Percentiles rank a stretch among this genome's conserved stretches.
Conservation (phyloP, 352 stramenopile species). For the Globisporangium alternatum region DNA sequence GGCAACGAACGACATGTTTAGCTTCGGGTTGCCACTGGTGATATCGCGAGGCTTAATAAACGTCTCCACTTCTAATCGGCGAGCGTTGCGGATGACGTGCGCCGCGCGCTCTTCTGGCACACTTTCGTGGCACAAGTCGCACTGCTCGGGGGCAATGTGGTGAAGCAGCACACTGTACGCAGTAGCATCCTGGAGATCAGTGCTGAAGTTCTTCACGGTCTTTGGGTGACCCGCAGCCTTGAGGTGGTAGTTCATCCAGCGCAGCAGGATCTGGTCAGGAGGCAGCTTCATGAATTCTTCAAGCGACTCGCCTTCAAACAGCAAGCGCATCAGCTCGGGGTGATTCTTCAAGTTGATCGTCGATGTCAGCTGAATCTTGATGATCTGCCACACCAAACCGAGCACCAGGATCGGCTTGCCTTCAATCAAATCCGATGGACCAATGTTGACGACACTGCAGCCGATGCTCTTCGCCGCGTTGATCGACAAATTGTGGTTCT, state of each 20-base stretch:
- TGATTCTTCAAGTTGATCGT: constrained; percentile 93
- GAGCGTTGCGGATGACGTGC: constrained; percentile 83
- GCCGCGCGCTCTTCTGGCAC: constrained; percentile 60
- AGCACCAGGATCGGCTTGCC: constrained; percentile 89
- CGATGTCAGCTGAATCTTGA: constrained; percentile 91
- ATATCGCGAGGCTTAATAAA: constrained; percentile 93
- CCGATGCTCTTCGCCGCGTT: constrained; percentile 92
- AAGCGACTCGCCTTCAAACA: constrained; percentile 85
- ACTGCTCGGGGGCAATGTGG: constrained; percentile 78
- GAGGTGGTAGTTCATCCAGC: constrained; percentile 94
- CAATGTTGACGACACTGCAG: constrained; percentile 93
- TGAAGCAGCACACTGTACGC: constrained; percentile 87
- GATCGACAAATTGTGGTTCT: constrained; percentile 92
- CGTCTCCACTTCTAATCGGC: constrained; percentile 81
- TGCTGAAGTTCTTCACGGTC: constrained; percentile 78
- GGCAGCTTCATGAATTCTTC: constrained; percentile 90
- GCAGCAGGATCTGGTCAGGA: constrained; percentile 89
- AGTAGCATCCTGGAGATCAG: constrained; percentile 77
- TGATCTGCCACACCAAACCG: constrained; percentile 92
- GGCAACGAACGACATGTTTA: constrained; percentile 89
- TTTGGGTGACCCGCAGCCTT: constrained; percentile 68
- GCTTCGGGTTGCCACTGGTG: constrained; percentile 89
- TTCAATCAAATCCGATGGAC: constrained; percentile 79
- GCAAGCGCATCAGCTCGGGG: constrained; percentile 85
- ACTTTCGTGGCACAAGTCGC: constrained; percentile 57